A percentile compares a stretch with the other conserved stretches of the same genome.
phyloP scores from a whole-genome alignment of 495 filamentous ascomycete species.

The Penicillium coffeae region DNA sequence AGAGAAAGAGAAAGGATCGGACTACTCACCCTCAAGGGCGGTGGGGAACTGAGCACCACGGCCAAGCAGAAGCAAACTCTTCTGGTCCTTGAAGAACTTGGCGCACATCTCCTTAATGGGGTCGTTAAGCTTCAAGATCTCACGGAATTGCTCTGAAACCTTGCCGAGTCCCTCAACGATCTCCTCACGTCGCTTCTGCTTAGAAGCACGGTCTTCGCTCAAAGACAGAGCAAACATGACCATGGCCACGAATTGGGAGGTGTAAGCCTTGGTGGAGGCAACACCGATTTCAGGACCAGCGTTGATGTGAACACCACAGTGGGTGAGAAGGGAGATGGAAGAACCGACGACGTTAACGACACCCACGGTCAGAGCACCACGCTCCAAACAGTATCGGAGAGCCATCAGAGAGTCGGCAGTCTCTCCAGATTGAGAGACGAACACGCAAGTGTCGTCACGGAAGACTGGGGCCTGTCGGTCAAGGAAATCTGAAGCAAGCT shows the following conservation, averaged over 20 bases:
- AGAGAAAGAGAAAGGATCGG: not conserved
- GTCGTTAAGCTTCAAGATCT: slow-evolving; percentile 84
- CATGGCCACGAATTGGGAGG: slow-evolving; percentile 97
- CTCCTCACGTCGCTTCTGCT: slow-evolving; percentile 87
- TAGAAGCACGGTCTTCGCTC: slow-evolving; percentile 92
- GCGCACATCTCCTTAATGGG: slow-evolving; percentile 89
- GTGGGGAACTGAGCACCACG: slow-evolving; percentile 96
- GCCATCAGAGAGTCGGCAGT: slow-evolving; percentile 98
- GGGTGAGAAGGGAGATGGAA: slow-evolving; percentile 94
- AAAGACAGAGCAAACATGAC: slow-evolving; percentile 98
- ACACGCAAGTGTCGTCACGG: slow-evolving; percentile 98
- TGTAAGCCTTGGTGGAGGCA: slow-evolving; percentile 98
- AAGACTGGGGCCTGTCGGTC: slow-evolving; percentile 98
- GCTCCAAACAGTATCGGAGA: slow-evolving; percentile 93
- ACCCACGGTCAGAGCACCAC: slow-evolving; percentile 93
- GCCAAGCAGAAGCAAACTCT: slow-evolving; percentile 87
- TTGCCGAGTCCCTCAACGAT: slow-evolving; percentile 91
- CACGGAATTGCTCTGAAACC: slow-evolving; percentile 85
- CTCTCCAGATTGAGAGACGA: slow-evolving; percentile 97
- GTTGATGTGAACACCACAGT: slow-evolving; percentile 99
- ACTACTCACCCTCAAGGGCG: slow-evolving; percentile 75
- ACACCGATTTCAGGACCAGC: slow-evolving; percentile 98
- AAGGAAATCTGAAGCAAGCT: slow-evolving; percentile 96
- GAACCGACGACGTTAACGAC: slow-evolving; percentile 98
- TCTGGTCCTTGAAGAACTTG: slow-evolving; percentile 92